phyloP scores from a whole-genome alignment of 129 eudicot genomes.

The Flaveria brownii region DNA sequence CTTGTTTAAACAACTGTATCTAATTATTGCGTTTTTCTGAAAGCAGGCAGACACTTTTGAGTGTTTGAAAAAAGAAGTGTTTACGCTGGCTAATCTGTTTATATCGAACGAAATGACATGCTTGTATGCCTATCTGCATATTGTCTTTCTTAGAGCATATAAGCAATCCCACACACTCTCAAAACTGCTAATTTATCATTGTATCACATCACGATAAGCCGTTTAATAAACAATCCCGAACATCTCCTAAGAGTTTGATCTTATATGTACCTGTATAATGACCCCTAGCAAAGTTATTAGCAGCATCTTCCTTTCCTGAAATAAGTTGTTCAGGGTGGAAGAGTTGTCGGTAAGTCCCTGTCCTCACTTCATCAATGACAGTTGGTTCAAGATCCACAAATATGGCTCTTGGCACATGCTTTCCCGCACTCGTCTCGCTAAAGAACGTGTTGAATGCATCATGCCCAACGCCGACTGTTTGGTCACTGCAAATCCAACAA shows the following conservation, averaged over 20 bases:
- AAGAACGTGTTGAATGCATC: conserved; percentile 98
- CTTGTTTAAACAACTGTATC: not conserved
- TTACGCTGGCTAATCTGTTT: not conserved
- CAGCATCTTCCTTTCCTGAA: conserved; percentile 97
- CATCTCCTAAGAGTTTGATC: not conserved
- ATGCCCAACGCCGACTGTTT: conserved; percentile 66
- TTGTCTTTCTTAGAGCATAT: not conserved
- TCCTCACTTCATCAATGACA: conserved; percentile 90
- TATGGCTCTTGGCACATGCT: conserved; percentile 91
- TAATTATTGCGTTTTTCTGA: not conserved
- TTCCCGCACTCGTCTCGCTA: conserved; percentile 91
- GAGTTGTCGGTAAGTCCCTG: conserved; percentile 84
- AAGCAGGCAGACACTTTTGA: not conserved
- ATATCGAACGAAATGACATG: not conserved
- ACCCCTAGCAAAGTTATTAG: conserved; percentile 95
- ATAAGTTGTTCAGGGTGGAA: conserved; percentile 97
- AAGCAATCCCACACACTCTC: not conserved
- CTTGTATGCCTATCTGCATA: not conserved
- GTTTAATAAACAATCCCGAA: not conserved
- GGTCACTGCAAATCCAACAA: conserved; percentile 55
- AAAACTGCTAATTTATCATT: not conserved
- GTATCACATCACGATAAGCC: not conserved
- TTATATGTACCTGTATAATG: conserved; percentile 73
- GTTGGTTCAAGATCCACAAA: conserved; percentile 98
- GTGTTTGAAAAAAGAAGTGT: not conserved